Base-by-base conservation (phyloP, 2,329 filamentous ascomycete species). In the Seiridium cupressi region DNA sequence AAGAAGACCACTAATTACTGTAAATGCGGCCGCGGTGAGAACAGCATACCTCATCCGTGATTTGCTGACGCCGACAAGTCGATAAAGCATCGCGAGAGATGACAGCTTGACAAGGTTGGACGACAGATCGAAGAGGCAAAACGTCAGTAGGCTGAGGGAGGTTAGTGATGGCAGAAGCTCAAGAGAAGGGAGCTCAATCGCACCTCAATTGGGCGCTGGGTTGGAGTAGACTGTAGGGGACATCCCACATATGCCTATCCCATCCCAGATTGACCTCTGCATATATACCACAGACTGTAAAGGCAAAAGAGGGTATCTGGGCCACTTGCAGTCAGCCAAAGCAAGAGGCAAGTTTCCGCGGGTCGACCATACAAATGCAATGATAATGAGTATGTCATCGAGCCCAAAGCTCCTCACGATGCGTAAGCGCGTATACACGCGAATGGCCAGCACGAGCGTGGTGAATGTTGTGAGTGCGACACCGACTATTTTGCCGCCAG, bases 71-170 rank as follows among this genome's bases (percentile, higher is more conserved):
- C 67, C 64, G 4, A 72, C 66, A 18, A 75, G 66, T 31, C 72
- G 61, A 51, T 73, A 70, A 18, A 73, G 67, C 18, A 74, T 65
- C n/a, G 68, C 65, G 9, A 76, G 66, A 61, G 74, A 74, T 1
- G 74, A 75, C 9, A 76, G 59, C 61, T 76, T 76, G n/a, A 72
- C 75, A 36, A 76, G 61, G 31, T 64, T 69, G 3, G 74, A 73
- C 0, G 71, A 66, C 13, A 70, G 59, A 48, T 68, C 70, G 60
- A 75, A 76, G 9, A 73, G 58, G 26, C 72, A 60, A 42, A 71
- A 69, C n/a, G 66, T 66, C 18, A 68, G 68, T 34, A 75, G 58
- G n/a, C 69, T 60, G 9, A 13, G 7, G 4, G 4, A 13, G 10
- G 31, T 54, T 32, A 54, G 42, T 34, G 10, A n/a, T 18, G 11